Evolutionary conservation across 1,139 yeast genomes (phyloP).

Genomic region (Candida freyschussii): DNA sequence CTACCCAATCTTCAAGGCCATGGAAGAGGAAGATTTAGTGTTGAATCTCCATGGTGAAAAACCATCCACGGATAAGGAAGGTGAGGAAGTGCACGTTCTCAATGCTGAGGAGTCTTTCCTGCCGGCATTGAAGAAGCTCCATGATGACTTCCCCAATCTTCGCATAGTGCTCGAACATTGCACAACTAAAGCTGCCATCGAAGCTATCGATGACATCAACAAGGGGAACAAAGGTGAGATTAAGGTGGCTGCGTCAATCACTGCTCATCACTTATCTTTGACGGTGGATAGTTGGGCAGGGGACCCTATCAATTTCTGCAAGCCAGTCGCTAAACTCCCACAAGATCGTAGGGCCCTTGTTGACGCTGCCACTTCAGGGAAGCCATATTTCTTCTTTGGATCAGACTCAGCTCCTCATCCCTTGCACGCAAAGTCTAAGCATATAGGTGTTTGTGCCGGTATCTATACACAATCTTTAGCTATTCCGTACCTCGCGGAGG

Average conservation of each 20-base stretch:
- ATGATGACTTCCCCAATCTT: conserved; percentile 76
- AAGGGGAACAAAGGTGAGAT: conserved; percentile 41
- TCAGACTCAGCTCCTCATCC: conserved; percentile 99
- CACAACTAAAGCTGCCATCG: conserved; percentile 84
- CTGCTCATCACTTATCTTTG: conserved; percentile 88
- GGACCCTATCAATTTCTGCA: conserved; percentile 88
- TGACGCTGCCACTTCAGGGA: conserved; percentile 86
- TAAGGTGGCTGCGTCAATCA: conserved; percentile 84
- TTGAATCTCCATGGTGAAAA: conserved; percentile 94
- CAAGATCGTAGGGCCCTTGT: conserved; percentile 74
- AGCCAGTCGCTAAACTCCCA: conserved; percentile 96
- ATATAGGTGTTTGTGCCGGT: conserved; percentile 91
- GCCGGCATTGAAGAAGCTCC: conserved; percentile 83
- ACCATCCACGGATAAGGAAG: conserved; percentile 52
- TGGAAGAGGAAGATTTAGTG: conserved; percentile 73
- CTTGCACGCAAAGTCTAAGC: conserved; percentile 66
- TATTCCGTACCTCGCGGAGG: conserved; percentile 78
- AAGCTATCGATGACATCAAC: conserved; percentile 68
- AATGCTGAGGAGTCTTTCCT: conserved; percentile 91
- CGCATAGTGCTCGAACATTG: conserved; percentile 92
- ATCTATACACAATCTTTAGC: conserved; percentile 88
- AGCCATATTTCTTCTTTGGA: conserved; percentile 92
- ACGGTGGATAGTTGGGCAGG: conserved; percentile 98
- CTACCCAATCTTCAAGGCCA: conserved; percentile 83
- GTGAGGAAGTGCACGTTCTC: conserved; percentile 66